These are phyloP conservation scores for Nephromyces sp. DNA, from an alignment of 169 alveolate genomes.

Conservation along the genomic window DNA sequence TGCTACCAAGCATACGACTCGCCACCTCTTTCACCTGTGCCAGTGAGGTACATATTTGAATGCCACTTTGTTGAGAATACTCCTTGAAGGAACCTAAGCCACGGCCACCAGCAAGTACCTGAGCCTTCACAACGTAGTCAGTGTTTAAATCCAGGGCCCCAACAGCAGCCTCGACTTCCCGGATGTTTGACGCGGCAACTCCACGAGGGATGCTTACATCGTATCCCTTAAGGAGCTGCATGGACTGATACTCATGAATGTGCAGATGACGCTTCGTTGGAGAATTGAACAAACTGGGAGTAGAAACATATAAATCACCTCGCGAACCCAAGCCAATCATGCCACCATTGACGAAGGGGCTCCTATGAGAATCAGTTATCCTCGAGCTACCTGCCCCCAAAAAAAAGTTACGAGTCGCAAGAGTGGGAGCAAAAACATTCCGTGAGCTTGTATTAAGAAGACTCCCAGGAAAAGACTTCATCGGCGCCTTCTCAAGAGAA, in stretches of 20 bases:
- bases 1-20: slow-evolving; percentile 8
- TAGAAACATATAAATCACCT: no score
- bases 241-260: neutral
- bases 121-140: slow-evolving; percentile 29
- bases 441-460: no score
- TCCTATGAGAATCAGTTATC: no score
- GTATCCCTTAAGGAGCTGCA: slow-evolving; percentile 9
- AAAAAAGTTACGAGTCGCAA: no score
- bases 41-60: slow-evolving; percentile 31
- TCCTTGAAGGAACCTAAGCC: slow-evolving; percentile 40
- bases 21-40: slow-evolving; percentile 15
- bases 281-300: no score
- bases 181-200: slow-evolving; percentile 9
- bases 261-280: no score
- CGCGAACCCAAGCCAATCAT: no score
- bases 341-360: no score
- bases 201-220: slow-evolving; percentile 39
- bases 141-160: neutral
- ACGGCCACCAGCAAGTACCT: slow-evolving; percentile 56
- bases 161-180: slow-evolving; percentile 17
- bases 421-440: no score
- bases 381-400: no score
- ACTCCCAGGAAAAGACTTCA: no score
- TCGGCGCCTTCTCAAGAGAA: no score
- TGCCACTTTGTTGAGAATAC: slow-evolving; percentile 48